Evolutionary conservation across 352 stramenopile species (phyloP).

Genomic region (Pilasporangium apinafurcum): DNA sequence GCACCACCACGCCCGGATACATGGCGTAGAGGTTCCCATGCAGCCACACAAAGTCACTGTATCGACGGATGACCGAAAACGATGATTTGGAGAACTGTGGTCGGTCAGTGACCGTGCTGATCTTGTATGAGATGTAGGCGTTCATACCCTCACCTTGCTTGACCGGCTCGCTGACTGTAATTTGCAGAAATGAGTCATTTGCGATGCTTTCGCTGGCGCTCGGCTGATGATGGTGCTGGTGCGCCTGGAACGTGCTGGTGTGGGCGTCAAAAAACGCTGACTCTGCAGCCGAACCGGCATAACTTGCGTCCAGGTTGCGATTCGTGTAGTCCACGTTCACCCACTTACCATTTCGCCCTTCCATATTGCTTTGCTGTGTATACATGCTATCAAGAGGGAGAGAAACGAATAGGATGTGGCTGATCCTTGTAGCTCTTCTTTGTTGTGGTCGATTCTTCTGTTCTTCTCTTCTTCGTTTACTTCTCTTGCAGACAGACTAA

Average conservation of each 20-base stretch:
- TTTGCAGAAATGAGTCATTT: constrained; percentile 45
- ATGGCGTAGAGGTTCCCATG: constrained; percentile 83
- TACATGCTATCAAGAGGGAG: too few relatives aligned
- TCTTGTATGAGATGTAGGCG: constrained; percentile 97
- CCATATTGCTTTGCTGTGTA: too few relatives aligned
- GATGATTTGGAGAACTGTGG: constrained; percentile 81
- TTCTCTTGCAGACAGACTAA: too few relatives aligned
- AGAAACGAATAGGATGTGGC: too few relatives aligned
- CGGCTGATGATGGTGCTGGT: constrained; percentile 1
- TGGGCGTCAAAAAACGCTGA: constrained; percentile 4
- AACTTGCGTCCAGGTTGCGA: constrained; percentile 41
- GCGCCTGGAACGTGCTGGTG: background rate
- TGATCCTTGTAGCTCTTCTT: too few relatives aligned
- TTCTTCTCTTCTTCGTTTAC: too few relatives aligned
- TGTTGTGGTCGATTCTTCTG: too few relatives aligned
- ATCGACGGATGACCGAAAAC: constrained; percentile 90
- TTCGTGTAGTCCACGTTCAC: constrained; percentile 86
- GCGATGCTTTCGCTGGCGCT: background rate
- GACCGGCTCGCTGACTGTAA: constrained; percentile 92
- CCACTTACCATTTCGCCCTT: constrained; percentile 75
- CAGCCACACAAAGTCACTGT: constrained; percentile 96
- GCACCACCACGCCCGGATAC: constrained; percentile 89
- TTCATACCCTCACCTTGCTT: constrained; percentile 97
- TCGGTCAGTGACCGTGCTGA: constrained; percentile 71
- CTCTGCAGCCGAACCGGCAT: constrained; percentile 1